phyloP scores from a whole-genome alignment of 768 basidiomycete genomes.

The Coprinopsis marcescibilis region DNA sequence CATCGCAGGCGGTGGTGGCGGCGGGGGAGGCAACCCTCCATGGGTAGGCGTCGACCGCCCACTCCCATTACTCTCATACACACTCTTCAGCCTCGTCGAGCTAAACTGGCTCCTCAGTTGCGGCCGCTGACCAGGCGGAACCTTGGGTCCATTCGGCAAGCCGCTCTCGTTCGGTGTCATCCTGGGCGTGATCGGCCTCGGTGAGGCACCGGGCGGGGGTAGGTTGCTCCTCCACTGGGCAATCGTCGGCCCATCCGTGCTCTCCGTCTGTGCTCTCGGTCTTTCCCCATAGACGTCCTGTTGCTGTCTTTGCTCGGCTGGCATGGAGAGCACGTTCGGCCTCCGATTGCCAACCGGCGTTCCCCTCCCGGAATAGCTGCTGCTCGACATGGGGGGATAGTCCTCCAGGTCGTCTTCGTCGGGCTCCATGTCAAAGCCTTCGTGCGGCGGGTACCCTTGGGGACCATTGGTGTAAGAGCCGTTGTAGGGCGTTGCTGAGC shows the following conservation, averaged over 20 bases:
- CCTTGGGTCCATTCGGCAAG: slow-evolving; percentile 21
- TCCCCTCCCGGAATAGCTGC: slow-evolving; percentile 58
- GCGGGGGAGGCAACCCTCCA: slow-evolving; percentile 6
- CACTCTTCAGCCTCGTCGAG: slow-evolving; percentile 50
- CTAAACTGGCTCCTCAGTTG: slow-evolving; percentile 66
- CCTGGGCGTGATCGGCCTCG: slow-evolving; percentile 41
- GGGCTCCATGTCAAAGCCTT: slow-evolving; percentile 68
- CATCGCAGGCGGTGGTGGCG: slow-evolving; percentile 29
- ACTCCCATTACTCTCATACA: slow-evolving; percentile 37
- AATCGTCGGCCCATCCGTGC: slow-evolving; percentile 56
- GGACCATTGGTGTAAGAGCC: slow-evolving; percentile 35
- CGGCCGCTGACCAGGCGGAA: slow-evolving; percentile 34
- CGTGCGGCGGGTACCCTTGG: slow-evolving; percentile 52
- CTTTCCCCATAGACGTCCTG: slow-evolving; percentile 37
- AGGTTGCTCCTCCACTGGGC: slow-evolving; percentile 55
- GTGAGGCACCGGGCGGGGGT: slow-evolving; percentile 25
- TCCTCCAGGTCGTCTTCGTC: slow-evolving; percentile 78
- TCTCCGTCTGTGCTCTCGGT: slow-evolving; percentile 66
- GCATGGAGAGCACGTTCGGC: slow-evolving; percentile 50
- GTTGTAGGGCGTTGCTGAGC: slow-evolving; percentile 20
- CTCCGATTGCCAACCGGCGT: slow-evolving; percentile 63
- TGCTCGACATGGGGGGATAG: slow-evolving; percentile 47
- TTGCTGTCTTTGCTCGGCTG: slow-evolving; percentile 48
- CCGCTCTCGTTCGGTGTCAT: slow-evolving; percentile 34
- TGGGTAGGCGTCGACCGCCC: slow-evolving; percentile 12